Conservation (phyloP, 192 early-diverging fungal species). For the Spizellomyces sp. region DNA sequence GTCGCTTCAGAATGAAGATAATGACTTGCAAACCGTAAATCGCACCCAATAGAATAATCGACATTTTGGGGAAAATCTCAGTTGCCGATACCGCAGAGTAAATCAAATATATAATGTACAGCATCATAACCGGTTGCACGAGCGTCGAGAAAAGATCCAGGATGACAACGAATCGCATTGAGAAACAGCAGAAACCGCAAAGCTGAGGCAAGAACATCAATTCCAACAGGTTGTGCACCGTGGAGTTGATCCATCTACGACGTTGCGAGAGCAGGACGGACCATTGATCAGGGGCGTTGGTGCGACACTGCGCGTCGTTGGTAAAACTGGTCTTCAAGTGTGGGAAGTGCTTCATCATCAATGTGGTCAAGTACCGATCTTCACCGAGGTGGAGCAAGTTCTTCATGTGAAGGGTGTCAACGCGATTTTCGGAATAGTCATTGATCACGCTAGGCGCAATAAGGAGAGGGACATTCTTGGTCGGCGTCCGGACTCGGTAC, state of each 20-base stretch:
- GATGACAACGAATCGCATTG: slow-evolving; percentile 98
- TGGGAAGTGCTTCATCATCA: slow-evolving; percentile 95
- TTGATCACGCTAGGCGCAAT: slow-evolving; percentile 86
- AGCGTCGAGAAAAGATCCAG: slow-evolving; percentile 93
- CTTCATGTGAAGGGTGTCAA: slow-evolving; percentile 98
- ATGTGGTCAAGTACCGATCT: slow-evolving; percentile 89
- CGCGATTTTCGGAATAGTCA: slow-evolving; percentile 92
- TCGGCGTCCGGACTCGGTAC: slow-evolving; percentile 94
- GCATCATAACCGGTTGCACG: slow-evolving; percentile 88
- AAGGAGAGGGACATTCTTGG: slow-evolving; percentile 87
- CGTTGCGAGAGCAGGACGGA: slow-evolving; percentile 93
- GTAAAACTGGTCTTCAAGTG: slow-evolving; percentile 94
- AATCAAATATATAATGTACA: slow-evolving; percentile 82
- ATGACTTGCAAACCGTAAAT: slow-evolving; percentile 94
- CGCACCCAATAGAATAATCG: slow-evolving; percentile 83
- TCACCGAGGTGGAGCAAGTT: slow-evolving; percentile 98
- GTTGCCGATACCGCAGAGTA: slow-evolving; percentile 40
- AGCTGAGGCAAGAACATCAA: slow-evolving; percentile 90
- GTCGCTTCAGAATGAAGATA: slow-evolving; percentile 88
- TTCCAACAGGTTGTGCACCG: slow-evolving; percentile 98
- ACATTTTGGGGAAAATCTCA: slow-evolving; percentile 76
- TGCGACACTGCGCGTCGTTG: slow-evolving; percentile 89
- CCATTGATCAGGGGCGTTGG: slow-evolving; percentile 93
- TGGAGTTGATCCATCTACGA: slow-evolving; percentile 99
- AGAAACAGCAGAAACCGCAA: slow-evolving; percentile 99